phyloP scores from a whole-genome alignment of 192 early-diverging fungal genomes.

The Gamsiella multidivaricata region DNA sequence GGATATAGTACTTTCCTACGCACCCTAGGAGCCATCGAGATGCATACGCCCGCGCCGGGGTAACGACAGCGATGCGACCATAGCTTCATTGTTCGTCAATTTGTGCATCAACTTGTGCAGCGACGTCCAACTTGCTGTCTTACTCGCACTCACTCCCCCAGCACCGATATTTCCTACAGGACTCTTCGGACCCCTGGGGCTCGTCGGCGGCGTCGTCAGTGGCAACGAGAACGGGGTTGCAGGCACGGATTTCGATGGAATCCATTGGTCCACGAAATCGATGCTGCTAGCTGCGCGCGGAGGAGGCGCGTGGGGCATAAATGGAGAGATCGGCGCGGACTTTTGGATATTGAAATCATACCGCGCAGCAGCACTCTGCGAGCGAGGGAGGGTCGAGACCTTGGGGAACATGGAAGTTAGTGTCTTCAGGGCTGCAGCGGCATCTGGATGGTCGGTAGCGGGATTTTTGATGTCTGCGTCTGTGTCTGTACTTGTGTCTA shows the following conservation, averaged over 20 bases:
- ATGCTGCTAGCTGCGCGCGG: not conserved
- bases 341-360: slow-evolving; percentile 21
- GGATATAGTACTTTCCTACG: not conserved
- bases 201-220: not conserved
- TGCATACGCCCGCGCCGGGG: slow-evolving; percentile 10
- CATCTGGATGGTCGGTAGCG: too few relatives aligned
- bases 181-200: not conserved
- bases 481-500: not conserved
- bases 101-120: slow-evolving; percentile 22
- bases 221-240: not conserved
- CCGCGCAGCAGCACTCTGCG: too few relatives aligned
- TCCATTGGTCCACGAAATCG: not conserved
- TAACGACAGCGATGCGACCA: not conserved
- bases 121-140: slow-evolving; percentile 19
- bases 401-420: not conserved
- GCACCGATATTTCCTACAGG: not conserved
- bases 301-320: not conserved
- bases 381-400: too few relatives aligned
- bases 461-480: not conserved
- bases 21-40: slow-evolving; percentile 6
- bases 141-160: not conserved
- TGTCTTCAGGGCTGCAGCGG: not conserved
- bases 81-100: slow-evolving; percentile 14
- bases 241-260: not conserved
- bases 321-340: slow-evolving; percentile 22